phyloP scores from a whole-genome alignment of 2,329 filamentous ascomycete species.

The Cytospora mali region DNA sequence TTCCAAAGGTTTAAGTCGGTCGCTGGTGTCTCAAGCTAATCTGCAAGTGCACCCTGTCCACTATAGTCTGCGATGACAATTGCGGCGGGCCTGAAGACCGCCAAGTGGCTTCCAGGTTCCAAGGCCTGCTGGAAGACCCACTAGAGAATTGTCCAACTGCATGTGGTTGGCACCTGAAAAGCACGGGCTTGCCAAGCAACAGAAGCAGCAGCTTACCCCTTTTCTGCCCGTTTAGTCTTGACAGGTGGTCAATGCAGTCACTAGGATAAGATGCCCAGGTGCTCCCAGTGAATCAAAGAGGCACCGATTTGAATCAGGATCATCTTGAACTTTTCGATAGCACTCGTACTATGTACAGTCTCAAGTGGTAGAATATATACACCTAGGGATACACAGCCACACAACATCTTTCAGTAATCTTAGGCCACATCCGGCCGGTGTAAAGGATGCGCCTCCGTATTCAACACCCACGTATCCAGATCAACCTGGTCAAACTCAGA shows the following conservation, averaged over 20 bases:
- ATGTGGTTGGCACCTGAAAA: not conserved
- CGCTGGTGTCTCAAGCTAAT: conserved; percentile 17
- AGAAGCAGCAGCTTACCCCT: not conserved
- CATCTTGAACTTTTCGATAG: not conserved
- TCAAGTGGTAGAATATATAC: not conserved
- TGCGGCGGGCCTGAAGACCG: conserved; percentile 17
- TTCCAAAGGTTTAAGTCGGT: not conserved
- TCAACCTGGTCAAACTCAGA: conserved; percentile 59
- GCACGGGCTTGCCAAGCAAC: not conserved
- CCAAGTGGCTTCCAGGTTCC: conserved; percentile 24
- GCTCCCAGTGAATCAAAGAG: not conserved
- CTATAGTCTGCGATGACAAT: conserved; percentile 16
- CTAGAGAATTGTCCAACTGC: conserved; percentile 8
- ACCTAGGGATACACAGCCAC: not conserved
- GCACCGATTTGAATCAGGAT: not conserved
- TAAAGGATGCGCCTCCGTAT: conserved; percentile 59
- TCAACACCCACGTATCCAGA: conserved; percentile 64
- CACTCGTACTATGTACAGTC: not conserved
- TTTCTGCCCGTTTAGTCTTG: not conserved
- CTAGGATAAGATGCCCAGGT: no score
- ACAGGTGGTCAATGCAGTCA: not conserved
- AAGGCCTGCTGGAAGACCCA: conserved; percentile 6
- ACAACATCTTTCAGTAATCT: not conserved
- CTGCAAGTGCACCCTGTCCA: conserved; percentile 16
- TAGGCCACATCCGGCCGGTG: conserved; percentile 35